Conservation (phyloP, 768 basidiomycete species). For the Jaapia argillacea region DNA sequence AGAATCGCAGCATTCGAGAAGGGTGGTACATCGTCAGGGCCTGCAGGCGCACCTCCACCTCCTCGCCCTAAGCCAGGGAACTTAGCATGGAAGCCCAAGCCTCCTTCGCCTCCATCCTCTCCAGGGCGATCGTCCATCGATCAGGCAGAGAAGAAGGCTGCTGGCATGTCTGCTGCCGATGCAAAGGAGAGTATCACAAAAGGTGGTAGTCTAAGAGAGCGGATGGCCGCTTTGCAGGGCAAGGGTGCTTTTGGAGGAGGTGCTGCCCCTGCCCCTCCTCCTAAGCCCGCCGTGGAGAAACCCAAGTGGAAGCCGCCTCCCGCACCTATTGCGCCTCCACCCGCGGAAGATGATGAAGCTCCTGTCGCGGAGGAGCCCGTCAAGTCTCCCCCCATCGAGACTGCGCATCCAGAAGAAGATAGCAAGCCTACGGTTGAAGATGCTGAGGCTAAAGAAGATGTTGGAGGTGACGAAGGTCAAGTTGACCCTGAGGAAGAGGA, state of each 20-base stretch:
- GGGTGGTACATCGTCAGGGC: constrained; percentile 33
- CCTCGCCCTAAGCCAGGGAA: constrained; percentile 59
- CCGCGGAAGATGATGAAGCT: constrained; percentile 33
- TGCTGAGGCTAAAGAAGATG: constrained; percentile 19
- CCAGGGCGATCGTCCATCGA: constrained; percentile 24
- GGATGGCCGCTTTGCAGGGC: constrained; percentile 91
- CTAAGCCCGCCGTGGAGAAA: constrained; percentile 54
- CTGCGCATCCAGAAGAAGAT: constrained; percentile 10
- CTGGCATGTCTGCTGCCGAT: constrained; percentile 74
- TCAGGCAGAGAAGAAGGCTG: constrained; percentile 13
- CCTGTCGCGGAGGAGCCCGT: constrained; percentile 2
- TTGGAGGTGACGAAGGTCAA: constrained; percentile 9
- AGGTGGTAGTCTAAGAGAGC: constrained; percentile 77
- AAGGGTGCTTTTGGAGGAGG: constrained; percentile 65
- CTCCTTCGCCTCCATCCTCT: constrained; percentile 34
- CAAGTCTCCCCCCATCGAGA: constrained; percentile 4
- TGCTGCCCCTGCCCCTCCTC: constrained; percentile 33
- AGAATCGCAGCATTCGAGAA: constrained; percentile 83
- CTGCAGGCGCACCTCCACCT: constrained; percentile 29
- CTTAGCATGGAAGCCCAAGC: constrained; percentile 65
- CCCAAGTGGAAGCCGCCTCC: constrained; percentile 85
- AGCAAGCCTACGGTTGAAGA: constrained; percentile 16
- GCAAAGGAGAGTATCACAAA: constrained; percentile 80
- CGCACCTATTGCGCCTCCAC: constrained; percentile 29
- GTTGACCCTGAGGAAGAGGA: constrained; percentile 61